Evolutionary conservation across 306 rosid species (phyloP).

Genomic region (Cucumis melo): DNA sequence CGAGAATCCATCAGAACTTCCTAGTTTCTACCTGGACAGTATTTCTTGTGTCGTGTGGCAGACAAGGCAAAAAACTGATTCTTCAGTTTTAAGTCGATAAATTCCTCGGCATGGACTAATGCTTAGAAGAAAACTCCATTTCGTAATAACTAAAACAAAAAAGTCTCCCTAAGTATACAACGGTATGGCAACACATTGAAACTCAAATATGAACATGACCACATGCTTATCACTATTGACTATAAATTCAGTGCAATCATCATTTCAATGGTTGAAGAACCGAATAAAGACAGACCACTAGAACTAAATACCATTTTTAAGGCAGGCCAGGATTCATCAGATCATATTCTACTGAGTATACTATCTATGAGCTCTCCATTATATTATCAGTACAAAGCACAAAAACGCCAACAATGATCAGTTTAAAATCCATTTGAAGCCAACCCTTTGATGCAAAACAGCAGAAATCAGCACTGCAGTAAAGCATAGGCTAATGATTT

Average conservation of each 20-base stretch:
- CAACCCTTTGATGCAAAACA: background rate
- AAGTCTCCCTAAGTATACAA: background rate
- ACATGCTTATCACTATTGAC: background rate
- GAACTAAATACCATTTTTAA: background rate
- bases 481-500: background rate
- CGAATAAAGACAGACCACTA: background rate
- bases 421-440: background rate
- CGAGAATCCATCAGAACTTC: background rate
- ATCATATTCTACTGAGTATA: background rate
- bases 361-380: background rate
- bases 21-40: background rate
- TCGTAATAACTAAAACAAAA: background rate
- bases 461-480: background rate
- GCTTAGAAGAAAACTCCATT: background rate
- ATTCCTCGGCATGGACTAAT: background rate
- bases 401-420: background rate
- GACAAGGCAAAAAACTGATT: background rate
- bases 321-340: background rate
- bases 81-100: background rate
- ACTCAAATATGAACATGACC: background rate
- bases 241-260: background rate
- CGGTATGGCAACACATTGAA: background rate
- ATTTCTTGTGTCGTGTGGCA: background rate
- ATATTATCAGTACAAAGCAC: background rate
- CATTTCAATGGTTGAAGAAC: background rate